phyloP scores from a whole-genome alignment of 1,139 yeast species.

The Pichia sp. region DNA sequence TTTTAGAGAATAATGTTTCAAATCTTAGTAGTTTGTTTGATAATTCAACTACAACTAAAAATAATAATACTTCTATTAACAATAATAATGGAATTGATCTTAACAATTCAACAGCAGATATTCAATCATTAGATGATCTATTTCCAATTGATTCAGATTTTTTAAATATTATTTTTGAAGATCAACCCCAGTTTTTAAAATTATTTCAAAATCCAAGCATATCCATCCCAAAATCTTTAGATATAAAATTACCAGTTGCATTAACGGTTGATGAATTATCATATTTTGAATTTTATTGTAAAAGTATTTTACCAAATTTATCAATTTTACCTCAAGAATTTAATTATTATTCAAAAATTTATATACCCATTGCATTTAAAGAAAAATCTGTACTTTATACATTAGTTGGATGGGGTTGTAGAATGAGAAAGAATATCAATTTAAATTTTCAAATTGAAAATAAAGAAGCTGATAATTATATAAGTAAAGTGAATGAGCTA shows the following conservation, averaged over 20 bases:
- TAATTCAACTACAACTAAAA: not conserved
- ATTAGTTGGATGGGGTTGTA: constrained; percentile 32
- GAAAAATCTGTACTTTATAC: constrained; percentile 30
- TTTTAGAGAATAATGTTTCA: constrained; percentile 14
- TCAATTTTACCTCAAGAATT: constrained; percentile 31
- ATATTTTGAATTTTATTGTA: constrained; percentile 31
- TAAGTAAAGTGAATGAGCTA: constrained; percentile 17
- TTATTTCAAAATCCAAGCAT: constrained; percentile 9
- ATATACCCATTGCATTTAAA: constrained; percentile 32
- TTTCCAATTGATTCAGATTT: constrained; percentile 14
- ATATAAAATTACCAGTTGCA: constrained; percentile 20
- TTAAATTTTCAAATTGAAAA: constrained; percentile 22
- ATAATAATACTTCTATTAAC: no score
- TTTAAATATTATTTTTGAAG: constrained; percentile 11
- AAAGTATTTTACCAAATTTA: constrained; percentile 29
- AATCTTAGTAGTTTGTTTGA: constrained; percentile 11
- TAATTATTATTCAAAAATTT: constrained; percentile 31
- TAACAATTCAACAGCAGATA: no score
- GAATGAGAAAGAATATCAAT: constrained; percentile 19
- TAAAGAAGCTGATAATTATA: constrained; percentile 20
- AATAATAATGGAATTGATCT: no score
- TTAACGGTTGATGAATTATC: constrained; percentile 19
- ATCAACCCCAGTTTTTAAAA: constrained; percentile 15
- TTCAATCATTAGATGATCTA: constrained; percentile 5
- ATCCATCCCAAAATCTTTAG: constrained; percentile 13